Percentiles rank a stretch among this genome's conserved stretches.
Evolutionary conservation across 441 rosid genomes (phyloP).

Genomic region (Populus hybrid): DNA sequence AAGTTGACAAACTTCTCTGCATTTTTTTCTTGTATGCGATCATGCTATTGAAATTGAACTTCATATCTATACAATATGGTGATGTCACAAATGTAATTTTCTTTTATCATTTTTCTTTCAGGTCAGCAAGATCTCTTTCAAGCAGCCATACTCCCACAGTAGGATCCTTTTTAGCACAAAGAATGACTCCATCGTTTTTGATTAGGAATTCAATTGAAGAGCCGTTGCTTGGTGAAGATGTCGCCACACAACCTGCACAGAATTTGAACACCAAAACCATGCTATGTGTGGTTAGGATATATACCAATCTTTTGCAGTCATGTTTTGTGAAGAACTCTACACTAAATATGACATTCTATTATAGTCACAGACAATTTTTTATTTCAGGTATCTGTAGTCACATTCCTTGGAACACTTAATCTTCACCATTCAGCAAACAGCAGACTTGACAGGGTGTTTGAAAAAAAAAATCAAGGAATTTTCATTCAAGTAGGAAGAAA

Average conservation of each 20-base stretch:
- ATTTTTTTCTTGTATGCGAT: not conserved
- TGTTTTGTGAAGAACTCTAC: not conserved
- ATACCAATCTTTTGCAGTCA: not conserved
- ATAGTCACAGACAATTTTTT: constrained; percentile 3
- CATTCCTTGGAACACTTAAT: constrained; percentile 51
- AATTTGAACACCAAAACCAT: constrained; percentile 49
- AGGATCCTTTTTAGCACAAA: constrained; percentile 55
- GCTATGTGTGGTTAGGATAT: constrained; percentile 57
- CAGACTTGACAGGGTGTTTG: constrained; percentile 20
- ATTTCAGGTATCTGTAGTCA: constrained; percentile 49
- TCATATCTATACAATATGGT: not conserved
- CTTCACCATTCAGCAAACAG: constrained; percentile 29
- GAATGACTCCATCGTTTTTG: constrained; percentile 42
- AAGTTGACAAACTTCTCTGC: not conserved
- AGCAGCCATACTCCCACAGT: constrained; percentile 74
- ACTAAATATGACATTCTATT: not conserved
- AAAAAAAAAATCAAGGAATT: constrained; percentile 41
- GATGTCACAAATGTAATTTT: not conserved
- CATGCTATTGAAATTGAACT: not conserved
- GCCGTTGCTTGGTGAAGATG: constrained; percentile 56
- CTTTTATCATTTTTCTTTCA: constrained; percentile 20
- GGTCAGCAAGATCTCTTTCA: constrained; percentile 84
- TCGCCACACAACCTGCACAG: constrained; percentile 34
- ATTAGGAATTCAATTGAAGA: constrained; percentile 42
- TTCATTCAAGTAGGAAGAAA: constrained; percentile 51